A percentile compares a stretch with the other conserved stretches of the same genome.
These are phyloP conservation scores for Yamadazyma insecticola DNA, from an alignment of 805 yeast species.

Conservation along the genomic window DNA sequence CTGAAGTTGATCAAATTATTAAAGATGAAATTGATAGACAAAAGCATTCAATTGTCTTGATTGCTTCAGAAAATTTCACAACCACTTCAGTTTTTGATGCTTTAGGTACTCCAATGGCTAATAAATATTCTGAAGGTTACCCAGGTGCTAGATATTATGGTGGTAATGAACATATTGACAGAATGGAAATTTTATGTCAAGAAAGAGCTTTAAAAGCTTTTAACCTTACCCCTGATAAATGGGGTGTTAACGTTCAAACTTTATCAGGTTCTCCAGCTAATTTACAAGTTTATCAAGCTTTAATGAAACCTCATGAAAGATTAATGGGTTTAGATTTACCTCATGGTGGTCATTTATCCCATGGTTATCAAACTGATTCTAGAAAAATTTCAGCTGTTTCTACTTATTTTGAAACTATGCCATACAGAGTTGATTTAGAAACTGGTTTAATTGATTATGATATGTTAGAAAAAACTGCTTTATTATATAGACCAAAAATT, in stretches of 20 bases:
- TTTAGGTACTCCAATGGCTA: slow-evolving; percentile 95
- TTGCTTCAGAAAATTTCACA: slow-evolving; percentile 97
- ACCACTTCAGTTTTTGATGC: slow-evolving; percentile 94
- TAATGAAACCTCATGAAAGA: slow-evolving; percentile 93
- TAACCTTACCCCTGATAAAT: slow-evolving; percentile 67
- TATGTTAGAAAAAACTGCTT: slow-evolving; percentile 85
- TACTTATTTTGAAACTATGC: slow-evolving; percentile 97
- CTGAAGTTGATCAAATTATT: slow-evolving; percentile 70
- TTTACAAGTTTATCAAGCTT: slow-evolving; percentile 92
- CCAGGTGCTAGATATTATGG: slow-evolving; percentile 99
- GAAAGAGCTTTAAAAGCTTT: slow-evolving; percentile 91
- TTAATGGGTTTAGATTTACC: slow-evolving; percentile 98
- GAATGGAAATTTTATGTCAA: slow-evolving; percentile 89
- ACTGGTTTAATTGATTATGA: slow-evolving; percentile 97
- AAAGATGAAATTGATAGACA: slow-evolving; percentile 86
- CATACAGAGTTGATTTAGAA: slow-evolving; percentile 86
- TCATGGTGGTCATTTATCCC: slow-evolving; percentile 98
- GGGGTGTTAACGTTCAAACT: slow-evolving; percentile 99
- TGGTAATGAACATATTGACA: slow-evolving; percentile 95
- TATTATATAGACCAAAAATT: slow-evolving; percentile 91
- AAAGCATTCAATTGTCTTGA: slow-evolving; percentile 86
- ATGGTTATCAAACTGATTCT: slow-evolving; percentile 94
- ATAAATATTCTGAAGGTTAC: slow-evolving; percentile 98
- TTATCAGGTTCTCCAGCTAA: slow-evolving; percentile 98
- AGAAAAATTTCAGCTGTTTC: slow-evolving; percentile 94